These are phyloP conservation scores for Phyllachora maydis DNA, from an alignment of 2,329 filamentous ascomycete species.

Conservation along the genomic window DNA sequence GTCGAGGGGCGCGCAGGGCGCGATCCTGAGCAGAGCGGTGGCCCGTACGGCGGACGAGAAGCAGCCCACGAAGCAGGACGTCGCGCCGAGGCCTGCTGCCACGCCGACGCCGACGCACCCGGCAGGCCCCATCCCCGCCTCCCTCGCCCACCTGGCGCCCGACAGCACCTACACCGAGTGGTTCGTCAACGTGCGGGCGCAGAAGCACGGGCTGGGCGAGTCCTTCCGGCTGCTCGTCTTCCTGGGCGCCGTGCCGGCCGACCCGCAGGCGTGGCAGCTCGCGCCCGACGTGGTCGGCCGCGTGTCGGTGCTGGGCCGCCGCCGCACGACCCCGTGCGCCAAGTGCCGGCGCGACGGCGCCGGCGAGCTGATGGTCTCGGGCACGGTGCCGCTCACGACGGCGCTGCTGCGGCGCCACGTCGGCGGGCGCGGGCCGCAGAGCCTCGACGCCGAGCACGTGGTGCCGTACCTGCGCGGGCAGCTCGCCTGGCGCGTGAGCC, in stretches of 20 bases:
- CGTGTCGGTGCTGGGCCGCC: constrained; percentile 17
- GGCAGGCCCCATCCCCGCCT: constrained; percentile 4
- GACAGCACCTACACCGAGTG: constrained; percentile 22
- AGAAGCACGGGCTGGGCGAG: constrained; percentile 23
- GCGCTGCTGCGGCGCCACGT: constrained; percentile 9
- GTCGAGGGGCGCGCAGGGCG: no score
- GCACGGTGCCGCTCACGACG: constrained; percentile 10
- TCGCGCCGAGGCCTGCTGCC: no score
- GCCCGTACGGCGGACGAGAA: no score
- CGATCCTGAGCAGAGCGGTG: no score
- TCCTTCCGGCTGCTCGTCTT: constrained; percentile 37
- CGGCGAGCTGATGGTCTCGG: constrained; percentile 7
- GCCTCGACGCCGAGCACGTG: constrained; percentile 7
- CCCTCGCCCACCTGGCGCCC: constrained; percentile 6
- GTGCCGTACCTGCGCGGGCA: constrained; percentile 8
- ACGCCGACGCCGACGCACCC: background rate
- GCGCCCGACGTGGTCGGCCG: constrained; percentile 25
- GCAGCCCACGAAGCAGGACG: no score
- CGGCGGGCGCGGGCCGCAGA: constrained; percentile 5
- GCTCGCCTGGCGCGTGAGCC: constrained; percentile 8
- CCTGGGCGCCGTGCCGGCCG: constrained; percentile 14
- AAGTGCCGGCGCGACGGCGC: constrained; percentile 7
- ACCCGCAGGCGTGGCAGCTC: constrained; percentile 14
- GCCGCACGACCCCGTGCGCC: constrained; percentile 6
- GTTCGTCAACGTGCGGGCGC: constrained; percentile 29